These are phyloP conservation scores for Spinacia oleracea DNA, from an alignment of 179 eudicot species.

Conservation along the genomic window DNA sequence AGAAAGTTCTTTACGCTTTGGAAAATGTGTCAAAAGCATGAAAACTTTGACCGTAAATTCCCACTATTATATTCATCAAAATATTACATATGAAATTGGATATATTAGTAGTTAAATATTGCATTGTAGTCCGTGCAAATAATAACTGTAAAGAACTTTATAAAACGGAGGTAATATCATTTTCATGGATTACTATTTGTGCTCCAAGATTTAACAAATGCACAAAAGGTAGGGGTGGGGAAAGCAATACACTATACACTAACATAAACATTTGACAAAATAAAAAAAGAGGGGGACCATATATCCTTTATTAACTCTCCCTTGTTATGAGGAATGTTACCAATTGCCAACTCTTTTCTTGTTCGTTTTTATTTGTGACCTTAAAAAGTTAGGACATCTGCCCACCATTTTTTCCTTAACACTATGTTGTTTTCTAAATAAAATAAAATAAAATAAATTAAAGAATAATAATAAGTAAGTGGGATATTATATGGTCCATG, in stretches of 20 bases:
- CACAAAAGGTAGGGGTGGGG: neutral
- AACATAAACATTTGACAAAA: neutral
- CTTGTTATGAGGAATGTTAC: slow-evolving; percentile 49
- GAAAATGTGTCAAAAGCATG: no score
- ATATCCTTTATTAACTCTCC: slow-evolving; percentile 41
- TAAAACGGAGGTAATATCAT: no score
- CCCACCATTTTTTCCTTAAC: slow-evolving; percentile 15
- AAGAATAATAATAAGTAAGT: neutral
- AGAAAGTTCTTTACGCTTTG: no score
- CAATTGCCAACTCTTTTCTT: neutral
- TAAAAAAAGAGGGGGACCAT: slow-evolving; percentile 47
- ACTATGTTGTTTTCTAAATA: neutral
- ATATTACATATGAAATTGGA: no score
- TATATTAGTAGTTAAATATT: no score
- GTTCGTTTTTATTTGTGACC: neutral
- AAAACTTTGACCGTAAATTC: no score
- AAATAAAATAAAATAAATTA: neutral
- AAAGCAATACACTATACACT: neutral
- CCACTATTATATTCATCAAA: no score
- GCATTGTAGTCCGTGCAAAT: no score
- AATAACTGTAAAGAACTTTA: no score
- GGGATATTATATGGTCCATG: slow-evolving; percentile 26
- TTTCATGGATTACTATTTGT: no score
- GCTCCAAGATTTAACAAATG: neutral
- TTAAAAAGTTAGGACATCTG: slow-evolving; percentile 19